A percentile compares a stretch with the other conserved stretches of the same genome.
These are phyloP conservation scores for Polyporus tsugae DNA, from an alignment of 1,284 basidiomycete species.

Conservation along the genomic window DNA sequence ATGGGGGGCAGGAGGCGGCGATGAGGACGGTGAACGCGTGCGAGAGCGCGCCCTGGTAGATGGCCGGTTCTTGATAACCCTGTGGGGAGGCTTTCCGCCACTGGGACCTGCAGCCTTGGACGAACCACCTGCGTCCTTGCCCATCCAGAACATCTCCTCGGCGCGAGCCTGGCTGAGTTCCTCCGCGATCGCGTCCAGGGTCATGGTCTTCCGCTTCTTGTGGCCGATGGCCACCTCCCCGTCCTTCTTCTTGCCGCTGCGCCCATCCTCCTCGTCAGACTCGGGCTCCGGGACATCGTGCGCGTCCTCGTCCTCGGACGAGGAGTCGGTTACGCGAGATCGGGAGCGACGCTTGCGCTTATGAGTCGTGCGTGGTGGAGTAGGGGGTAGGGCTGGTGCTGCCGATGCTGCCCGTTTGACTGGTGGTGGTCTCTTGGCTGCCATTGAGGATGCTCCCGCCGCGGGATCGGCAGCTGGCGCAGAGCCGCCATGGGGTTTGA, in stretches of 20 bases:
- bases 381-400: constrained; percentile 42
- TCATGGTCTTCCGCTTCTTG: constrained; percentile 43
- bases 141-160: constrained; percentile 48
- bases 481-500: constrained; percentile 14
- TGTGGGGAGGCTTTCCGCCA: constrained; percentile 14
- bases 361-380: constrained; percentile 45
- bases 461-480: constrained; percentile 18
- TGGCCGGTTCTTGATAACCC: constrained; percentile 29
- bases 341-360: constrained; percentile 45
- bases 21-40: constrained; percentile 43
- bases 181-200: constrained; percentile 44
- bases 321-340: constrained; percentile 45
- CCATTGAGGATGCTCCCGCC: constrained; percentile 14
- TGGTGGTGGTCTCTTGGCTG: constrained; percentile 19
- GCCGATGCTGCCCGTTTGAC: constrained; percentile 18
- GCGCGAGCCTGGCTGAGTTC: constrained; percentile 41
- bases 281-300: constrained; percentile 33
- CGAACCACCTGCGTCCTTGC: constrained; percentile 21
- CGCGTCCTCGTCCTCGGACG: constrained; percentile 42
- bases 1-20: constrained; percentile 37
- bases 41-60: constrained; percentile 34
- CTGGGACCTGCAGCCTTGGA: constrained; percentile 18
- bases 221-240: constrained; percentile 35
- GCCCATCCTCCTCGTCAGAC: constrained; percentile 26
- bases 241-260: constrained; percentile 22